Base-by-base conservation (phyloP, 2,329 filamentous ascomycete genomes). In the Curvularia verruculosa region DNA sequence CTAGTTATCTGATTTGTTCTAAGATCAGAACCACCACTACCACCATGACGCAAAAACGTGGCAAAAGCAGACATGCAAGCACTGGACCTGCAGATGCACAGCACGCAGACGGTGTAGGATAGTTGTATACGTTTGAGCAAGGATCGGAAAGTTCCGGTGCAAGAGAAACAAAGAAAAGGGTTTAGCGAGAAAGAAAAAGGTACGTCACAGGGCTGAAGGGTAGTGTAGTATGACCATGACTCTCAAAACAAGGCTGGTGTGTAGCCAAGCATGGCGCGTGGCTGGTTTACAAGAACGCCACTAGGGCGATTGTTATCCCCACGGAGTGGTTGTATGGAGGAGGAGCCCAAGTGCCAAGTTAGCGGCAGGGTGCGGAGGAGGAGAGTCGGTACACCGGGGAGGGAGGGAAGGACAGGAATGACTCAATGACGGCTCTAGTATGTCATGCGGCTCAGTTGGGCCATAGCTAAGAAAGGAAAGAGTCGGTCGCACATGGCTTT, bases 271-370 rank as follows among this genome's bases (percentile, higher is more conserved):
- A 37, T 49, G 21, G 5, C 46, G 34, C 46, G 46, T 49, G 46
- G 46, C 46, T 37, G 43, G 12, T 28, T 26, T 29, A 28, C 7
- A 49, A 49, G 15, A 39, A 49, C 31, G 46, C 46, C 46, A 49
- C 46, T 49, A 49, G 46, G 23, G 46, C n/a, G n/a, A n/a, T n/a
- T n/a, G n/a, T n/a, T 36, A 12, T 49, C 31, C 46, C 46, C 46
- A 39, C 39, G 46, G 34, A 39, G 46, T 39, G 46, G 46, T 49
- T 15, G 19, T 23, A 26, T 39, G 34, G 34, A 39, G 23, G 13
- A 19, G n/a, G n/a, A 39, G 34, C 31, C 31, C 31, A 18, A 28
- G 15, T 43, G 46, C 46, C 31, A 49, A 39, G 34, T 28, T 46
- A 46, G 44, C 18, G n/a, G 9, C 44, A 29, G 44, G 9, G 4